Conservation (phyloP, 169 alveolate genomes). For the Theileria annulata region DNA sequence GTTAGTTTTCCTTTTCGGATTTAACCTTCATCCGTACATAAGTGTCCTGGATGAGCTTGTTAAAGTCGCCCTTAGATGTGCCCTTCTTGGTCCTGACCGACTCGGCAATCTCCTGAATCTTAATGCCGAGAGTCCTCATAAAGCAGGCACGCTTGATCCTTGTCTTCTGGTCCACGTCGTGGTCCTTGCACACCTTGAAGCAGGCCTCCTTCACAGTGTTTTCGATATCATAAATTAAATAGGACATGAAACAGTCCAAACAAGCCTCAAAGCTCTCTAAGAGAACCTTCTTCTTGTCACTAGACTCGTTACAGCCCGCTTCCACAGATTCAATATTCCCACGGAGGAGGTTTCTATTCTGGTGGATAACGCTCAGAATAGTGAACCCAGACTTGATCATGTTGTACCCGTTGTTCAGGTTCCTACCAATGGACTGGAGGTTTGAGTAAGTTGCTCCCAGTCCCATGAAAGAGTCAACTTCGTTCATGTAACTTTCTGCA, state of each 20-base stretch:
- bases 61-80: conserved; percentile 48
- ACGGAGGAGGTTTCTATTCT: neutral
- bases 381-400: conserved; percentile 49
- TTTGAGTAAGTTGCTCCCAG: conserved; percentile 71
- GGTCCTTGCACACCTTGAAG: conserved; percentile 70
- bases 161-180: conserved; percentile 41
- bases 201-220: conserved; percentile 71
- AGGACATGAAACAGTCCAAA: conserved; percentile 51
- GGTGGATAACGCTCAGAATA: conserved; percentile 22
- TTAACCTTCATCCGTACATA: conserved; percentile 48
- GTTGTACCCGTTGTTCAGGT: conserved; percentile 56
- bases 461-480: conserved; percentile 74
- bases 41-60: conserved; percentile 53
- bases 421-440: conserved; percentile 69
- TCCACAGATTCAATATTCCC: conserved; percentile 5
- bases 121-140: conserved; percentile 58
- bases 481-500: conserved; percentile 68
- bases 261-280: conserved; percentile 48
- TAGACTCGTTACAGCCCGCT: neutral
- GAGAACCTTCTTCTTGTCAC: conserved; percentile 18
- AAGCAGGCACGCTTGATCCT: conserved; percentile 70
- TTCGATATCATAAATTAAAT: conserved; percentile 76
- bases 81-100: conserved; percentile 23
- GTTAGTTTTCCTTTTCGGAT: conserved; percentile 15
- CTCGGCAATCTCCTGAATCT: conserved; percentile 65